Evolutionary conservation across 208 protist genomes (phyloP), one percentile per base, ranked within the genome.

Genomic region (Sergeia podlipaevii): DNA sequence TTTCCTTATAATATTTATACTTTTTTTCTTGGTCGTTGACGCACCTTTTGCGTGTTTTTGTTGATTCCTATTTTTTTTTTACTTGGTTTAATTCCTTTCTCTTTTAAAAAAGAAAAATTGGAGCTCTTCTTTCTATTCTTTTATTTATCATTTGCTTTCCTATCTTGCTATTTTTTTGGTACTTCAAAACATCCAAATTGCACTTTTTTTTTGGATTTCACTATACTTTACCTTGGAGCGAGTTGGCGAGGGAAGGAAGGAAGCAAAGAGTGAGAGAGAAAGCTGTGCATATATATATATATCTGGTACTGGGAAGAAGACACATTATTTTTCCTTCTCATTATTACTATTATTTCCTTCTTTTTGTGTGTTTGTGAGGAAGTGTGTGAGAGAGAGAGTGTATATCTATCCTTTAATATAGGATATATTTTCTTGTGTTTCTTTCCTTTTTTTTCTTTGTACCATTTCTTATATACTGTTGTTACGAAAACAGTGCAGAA

Each of bases 1-100:
- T 38, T 38, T 47, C 39, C 30, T n/a, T 61, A 29, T 26, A 7
- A 2, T 44, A 29, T 18, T 37, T 27, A 26, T 21, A 38, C 41
- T 33, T 77, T 43, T 38, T 56, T 34, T 49, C 29, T 43, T 62
- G 26, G 24, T 52, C 6, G 6, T 24, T 34, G 24, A 10, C 47
- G n/a, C 8, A 6, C 10, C 20, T 34, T 34, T 52, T 17, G 43
- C 15, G 34, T 10, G 10, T 38, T 38, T 38, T 10, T 38, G 34
- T n/a, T 38, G 34, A 38, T 50, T 56, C 0, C 32, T 18, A 39
- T 42, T 30, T 29, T 50, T 43, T 47, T 38, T 50, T 10, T 43
- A 51, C 37, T 36, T 23, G 5, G n/a, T 42, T 60, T 6, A 42
- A 39, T 53, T 38, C 26, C 28, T 11, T 8, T 24, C n/a, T 62